Evolutionary conservation across 805 yeast species (phyloP), one percentile per base, ranked within the genome.

Genomic region (Teunomyces barrocoloradensis): DNA sequence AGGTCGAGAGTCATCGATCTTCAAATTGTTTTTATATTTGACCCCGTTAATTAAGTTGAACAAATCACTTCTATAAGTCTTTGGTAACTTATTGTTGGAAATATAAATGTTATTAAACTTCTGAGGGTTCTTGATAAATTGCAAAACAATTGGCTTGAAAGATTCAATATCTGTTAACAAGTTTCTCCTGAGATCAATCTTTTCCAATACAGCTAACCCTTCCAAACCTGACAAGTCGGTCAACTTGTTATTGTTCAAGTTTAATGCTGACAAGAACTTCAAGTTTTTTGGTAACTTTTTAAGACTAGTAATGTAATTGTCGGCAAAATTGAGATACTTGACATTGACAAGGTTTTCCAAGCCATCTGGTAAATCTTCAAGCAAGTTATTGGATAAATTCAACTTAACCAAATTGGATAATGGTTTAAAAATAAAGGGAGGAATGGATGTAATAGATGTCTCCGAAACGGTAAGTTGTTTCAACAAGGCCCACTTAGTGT

Each of bases 1-100:
- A 0, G 86, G 85, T 45, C 77, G 61, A 3, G 84, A 79, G 38
- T 82, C 85, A 58, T 81, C 85, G 33, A 81, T 76, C 53, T 77
- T 77, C 49, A 81, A 57, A 6, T 57, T 57, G 52, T 79, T 79
- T 20, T 68, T 67, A 49, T 74, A 74, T 47, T 69, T 73, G 34
- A 78, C 75, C 6, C 84, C 84, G 56, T 80, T 80, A 53, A 78
- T 68, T 43, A 81, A 60, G 59, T 81, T 80, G 63, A 81, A 81
- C 11, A 81, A 57, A 39, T 81, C 84, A 13, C 74, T 71, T 49
- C 86, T 59, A 53, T 77, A 80, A 15, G 54, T 75, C 68, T 64
- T 80, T 43, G 71, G 75, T 45, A 73, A 60, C 33, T 57, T 56
- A 54, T 80, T 80, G 28, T 74, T 75, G 50, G 57, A 55, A 50